Base-by-base conservation (phyloP, 306 rosid genomes). In the Fragaria iinumae region DNA sequence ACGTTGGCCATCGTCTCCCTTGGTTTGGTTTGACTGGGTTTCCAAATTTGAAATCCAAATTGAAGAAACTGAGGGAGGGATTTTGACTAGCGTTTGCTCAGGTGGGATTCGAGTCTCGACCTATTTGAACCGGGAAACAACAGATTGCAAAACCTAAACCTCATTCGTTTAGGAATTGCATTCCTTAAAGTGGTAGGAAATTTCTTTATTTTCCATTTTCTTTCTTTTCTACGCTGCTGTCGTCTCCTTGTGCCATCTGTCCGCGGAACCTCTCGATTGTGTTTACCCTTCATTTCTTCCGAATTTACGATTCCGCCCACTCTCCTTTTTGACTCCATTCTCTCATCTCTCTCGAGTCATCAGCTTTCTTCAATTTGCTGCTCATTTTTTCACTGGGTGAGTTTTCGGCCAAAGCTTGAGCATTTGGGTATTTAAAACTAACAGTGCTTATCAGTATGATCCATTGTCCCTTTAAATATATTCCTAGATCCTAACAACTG, bases 171-270 rank as follows among this genome's bases (percentile, higher is more conserved):
- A 65, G 69, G 69, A 65, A 65, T 65, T 65, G 13, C 69, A 65
- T 65, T 65, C 69, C 69, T 65, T 65, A 34, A 65, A 65, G 69
- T 65, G 69, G 11, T 65, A 65, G 69, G 69, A 65, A 65, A 65
- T 65, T 65, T 65, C 69, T 65, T 36, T 65, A 17, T 65, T 65
- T 36, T 17, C 47, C 47, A 6, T 36, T 65, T 10, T 64, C 41
- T 65, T 20, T 16, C 45, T 34, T 36, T 60, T 65, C 44, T 17
- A 65, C 69, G 69, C 47, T 65, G 69, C 4, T 36, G 47, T 34
- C 21, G 41, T 27, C 67, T 62, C 20, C 67, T 13, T 62, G 25
- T 34, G 45, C 12, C 69, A 65, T 17, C 25, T 65, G 69, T 65
- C 69, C 68, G 20, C 65, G 17, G 14, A 59, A 1, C 21, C 10